Evolutionary conservation across 2,329 filamentous ascomycete genomes (phyloP).

Genomic region (Fonsecaea pugnacius): DNA sequence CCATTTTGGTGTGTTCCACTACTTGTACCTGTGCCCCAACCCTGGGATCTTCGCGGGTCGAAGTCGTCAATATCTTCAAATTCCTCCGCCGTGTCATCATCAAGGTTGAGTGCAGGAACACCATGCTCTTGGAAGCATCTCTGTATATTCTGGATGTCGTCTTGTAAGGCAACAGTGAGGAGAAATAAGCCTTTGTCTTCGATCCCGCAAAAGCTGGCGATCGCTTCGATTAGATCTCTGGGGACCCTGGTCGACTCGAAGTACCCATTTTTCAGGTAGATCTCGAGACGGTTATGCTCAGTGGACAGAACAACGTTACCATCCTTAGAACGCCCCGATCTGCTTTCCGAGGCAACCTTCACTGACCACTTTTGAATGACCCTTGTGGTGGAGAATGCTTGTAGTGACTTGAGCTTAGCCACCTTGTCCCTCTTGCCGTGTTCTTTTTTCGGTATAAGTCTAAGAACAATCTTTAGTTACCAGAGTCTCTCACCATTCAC

Average conservation of each 20-base stretch:
- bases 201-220: conserved; percentile 14
- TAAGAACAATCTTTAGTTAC: not conserved
- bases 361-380: conserved; percentile 17
- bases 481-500: not conserved
- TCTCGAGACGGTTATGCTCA: conserved; percentile 8
- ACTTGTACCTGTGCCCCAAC: not conserved
- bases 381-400: conserved; percentile 5
- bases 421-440: conserved; percentile 15
- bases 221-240: conserved; percentile 13
- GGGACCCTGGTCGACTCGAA: conserved; percentile 12
- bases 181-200: conserved; percentile 12
- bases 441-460: conserved; percentile 14
- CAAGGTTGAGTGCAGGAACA: conserved; percentile 8
- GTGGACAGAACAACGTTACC: conserved; percentile 16
- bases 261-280: conserved; percentile 13
- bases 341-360: not conserved
- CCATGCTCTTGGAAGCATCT: conserved; percentile 17
- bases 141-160: conserved; percentile 7
- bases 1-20: not conserved
- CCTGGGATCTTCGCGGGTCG: conserved; percentile 7
- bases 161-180: conserved; percentile 12
- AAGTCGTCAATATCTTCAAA: conserved; percentile 14
- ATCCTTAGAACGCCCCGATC: conserved; percentile 9
- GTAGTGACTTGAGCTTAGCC: conserved; percentile 7
- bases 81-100: conserved; percentile 6